Evolutionary conservation across 2,329 filamentous ascomycete species (phyloP).

Genomic region (Lecanicillium sp.): DNA sequence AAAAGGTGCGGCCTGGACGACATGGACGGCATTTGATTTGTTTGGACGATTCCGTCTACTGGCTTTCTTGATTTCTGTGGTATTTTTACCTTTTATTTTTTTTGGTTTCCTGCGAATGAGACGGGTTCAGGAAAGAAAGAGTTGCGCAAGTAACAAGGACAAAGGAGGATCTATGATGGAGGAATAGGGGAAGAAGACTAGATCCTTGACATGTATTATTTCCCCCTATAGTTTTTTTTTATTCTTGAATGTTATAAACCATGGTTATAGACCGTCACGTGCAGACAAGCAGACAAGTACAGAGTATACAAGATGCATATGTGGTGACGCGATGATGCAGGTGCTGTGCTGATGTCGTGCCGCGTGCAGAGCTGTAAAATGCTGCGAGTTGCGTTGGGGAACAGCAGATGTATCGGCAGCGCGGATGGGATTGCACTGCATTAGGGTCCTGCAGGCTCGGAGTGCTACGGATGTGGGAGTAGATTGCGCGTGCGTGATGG

Average conservation of each 20-base stretch:
- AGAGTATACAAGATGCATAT: no score
- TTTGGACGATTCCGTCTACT: background rate
- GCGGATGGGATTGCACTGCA: no score
- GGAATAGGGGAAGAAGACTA: no score
- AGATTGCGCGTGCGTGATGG: no score
- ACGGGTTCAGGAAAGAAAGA: constrained; percentile 14
- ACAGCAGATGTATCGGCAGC: no score
- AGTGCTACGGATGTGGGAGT: no score
- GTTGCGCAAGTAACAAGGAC: constrained; percentile 23
- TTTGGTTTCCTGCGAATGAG: background rate
- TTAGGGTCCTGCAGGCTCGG: no score
- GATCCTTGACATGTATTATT: constrained; percentile 44
- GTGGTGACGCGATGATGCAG: background rate
- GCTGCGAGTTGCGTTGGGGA: no score
- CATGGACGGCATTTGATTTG: constrained; percentile 11
- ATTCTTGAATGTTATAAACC: constrained; percentile 13
- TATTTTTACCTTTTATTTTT: constrained; percentile 13
- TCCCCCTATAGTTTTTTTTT: constrained; percentile 34
- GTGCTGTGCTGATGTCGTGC: background rate
- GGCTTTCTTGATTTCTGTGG: constrained; percentile 11
- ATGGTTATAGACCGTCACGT: constrained; percentile 21
- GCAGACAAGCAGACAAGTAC: no score
- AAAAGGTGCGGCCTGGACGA: constrained; percentile 1
- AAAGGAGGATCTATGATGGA: constrained; percentile 21
- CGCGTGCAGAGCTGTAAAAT: no score